Percentiles rank a stretch among this genome's conserved stretches.
phyloP scores from a whole-genome alignment of 345 rosid genomes.

The Acer yangbiense region DNA sequence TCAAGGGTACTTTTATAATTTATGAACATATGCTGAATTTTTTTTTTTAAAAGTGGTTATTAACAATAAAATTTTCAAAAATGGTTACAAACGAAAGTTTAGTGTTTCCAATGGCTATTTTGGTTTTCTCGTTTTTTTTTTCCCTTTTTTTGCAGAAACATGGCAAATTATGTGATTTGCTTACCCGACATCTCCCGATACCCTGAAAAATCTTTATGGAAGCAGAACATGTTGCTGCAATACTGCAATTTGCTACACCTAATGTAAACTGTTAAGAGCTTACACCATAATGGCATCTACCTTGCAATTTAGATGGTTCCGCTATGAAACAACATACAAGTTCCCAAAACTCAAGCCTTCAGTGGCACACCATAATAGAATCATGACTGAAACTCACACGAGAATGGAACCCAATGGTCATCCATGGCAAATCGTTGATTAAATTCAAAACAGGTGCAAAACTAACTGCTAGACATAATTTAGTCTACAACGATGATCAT shows the following conservation, averaged over 20 bases:
- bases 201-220: no score
- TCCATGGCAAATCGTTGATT: background rate
- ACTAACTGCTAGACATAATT: background rate
- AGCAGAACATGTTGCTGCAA: no score
- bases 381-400: background rate
- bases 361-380: background rate
- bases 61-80: no score
- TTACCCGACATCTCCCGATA: no score
- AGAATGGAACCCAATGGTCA: background rate
- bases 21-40: no score
- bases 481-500: background rate
- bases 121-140: no score
- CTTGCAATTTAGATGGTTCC: background rate
- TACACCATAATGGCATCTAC: background rate
- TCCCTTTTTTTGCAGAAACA: background rate
- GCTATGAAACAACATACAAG: background rate
- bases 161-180: background rate
- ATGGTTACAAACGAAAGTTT: no score
- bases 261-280: background rate
- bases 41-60: no score
- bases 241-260: background rate
- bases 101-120: no score
- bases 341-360: background rate
- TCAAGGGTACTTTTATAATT: no score
- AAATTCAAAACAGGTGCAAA: background rate